Evolutionary conservation across 106 monocot genomes (phyloP).

Genomic region (Iris macrosiphon): DNA sequence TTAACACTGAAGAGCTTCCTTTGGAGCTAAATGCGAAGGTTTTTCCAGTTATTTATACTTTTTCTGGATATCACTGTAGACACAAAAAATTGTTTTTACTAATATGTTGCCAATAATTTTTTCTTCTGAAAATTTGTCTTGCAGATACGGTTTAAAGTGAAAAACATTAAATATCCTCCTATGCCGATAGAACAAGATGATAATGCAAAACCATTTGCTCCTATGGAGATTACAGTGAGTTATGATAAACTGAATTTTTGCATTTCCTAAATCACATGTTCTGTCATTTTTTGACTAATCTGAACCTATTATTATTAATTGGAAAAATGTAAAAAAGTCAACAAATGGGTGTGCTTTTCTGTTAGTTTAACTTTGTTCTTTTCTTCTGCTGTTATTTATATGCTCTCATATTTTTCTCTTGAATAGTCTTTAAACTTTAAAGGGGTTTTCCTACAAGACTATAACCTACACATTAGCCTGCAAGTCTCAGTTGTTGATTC

Average conservation of each 20-base stretch:
- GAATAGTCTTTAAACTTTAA: no score
- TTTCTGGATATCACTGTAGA: background rate
- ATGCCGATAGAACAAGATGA: conserved; percentile 65
- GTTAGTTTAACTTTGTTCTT: no score
- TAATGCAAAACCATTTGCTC: conserved; percentile 67
- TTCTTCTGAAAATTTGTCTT: conserved; percentile 1
- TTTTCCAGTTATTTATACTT: background rate
- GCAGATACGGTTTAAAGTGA: conserved; percentile 73
- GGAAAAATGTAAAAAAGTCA: background rate
- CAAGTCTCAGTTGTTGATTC: no score
- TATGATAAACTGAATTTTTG: background rate
- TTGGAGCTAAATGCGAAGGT: conserved; percentile 83
- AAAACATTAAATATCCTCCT: conserved; percentile 64
- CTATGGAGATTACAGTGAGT: conserved; percentile 88
- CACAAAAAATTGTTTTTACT: background rate
- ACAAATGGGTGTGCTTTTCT: no score
- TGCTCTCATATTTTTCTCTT: no score
- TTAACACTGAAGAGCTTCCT: conserved; percentile 20
- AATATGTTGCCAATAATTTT: background rate
- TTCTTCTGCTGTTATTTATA: no score
- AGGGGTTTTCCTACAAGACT: no score
- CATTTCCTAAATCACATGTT: background rate
- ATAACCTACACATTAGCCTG: no score
- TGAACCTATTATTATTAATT: background rate
- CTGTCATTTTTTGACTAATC: background rate